Evolutionary conservation across 1,284 basidiomycete genomes (phyloP).

Genomic region (Takashimella tepidaria): DNA sequence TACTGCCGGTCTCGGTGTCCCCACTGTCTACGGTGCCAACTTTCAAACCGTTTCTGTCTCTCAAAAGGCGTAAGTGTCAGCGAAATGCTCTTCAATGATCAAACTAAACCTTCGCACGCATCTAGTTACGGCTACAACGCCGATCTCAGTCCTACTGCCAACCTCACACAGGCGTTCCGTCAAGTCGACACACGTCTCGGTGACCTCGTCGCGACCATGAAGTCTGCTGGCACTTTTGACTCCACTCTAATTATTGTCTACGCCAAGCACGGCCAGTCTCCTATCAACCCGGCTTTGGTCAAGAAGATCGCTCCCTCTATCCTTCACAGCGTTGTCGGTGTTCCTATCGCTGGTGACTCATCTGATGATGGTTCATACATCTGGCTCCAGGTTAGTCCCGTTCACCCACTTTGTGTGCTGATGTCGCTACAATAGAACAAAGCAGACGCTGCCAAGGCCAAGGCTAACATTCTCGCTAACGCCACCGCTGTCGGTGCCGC

Average conservation of each 20-base stretch:
- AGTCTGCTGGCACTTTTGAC: neutral
- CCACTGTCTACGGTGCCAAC: neutral
- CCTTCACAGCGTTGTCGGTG: neutral
- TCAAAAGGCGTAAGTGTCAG: neutral
- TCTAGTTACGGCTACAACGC: neutral
- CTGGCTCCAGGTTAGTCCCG: neutral
- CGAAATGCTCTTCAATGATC: too few relatives aligned
- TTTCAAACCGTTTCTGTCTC: slow-evolving; percentile 1
- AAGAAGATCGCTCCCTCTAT: neutral
- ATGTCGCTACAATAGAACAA: slow-evolving; percentile 1
- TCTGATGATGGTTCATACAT: neutral
- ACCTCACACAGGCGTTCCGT: slow-evolving; percentile 1
- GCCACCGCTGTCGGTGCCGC: neutral
- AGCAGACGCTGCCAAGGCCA: neutral
- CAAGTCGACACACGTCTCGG: neutral
- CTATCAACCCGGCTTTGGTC: neutral
- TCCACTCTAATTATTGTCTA: neutral
- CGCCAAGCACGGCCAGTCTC: slow-evolving; percentile 3
- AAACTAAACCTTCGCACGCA: too few relatives aligned
- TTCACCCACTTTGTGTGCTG: neutral
- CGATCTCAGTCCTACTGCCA: neutral
- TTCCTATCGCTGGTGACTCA: neutral
- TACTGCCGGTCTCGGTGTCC: slow-evolving; percentile 1
- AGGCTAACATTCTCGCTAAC: neutral
- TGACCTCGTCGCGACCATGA: slow-evolving; percentile 1